phyloP scores from a whole-genome alignment of 1,139 yeast genomes.

The Ogataea hybrid region DNA sequence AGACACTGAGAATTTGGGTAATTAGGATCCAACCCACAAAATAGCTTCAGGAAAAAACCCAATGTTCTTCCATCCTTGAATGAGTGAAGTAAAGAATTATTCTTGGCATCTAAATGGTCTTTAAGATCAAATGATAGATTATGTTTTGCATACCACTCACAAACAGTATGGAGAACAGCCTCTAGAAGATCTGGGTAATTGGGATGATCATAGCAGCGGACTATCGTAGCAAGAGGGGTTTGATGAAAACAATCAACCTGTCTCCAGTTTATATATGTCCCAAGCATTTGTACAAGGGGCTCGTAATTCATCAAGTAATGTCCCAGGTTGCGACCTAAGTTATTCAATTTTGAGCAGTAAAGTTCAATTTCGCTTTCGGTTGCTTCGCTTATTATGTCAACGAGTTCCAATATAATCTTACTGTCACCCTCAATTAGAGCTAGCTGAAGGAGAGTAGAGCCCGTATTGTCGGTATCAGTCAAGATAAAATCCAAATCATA shows the following conservation, averaged over 20 bases:
- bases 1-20: conserved; percentile 55
- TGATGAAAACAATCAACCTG: conserved; percentile 64
- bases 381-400: too few species aligned
- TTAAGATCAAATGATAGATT: conserved; percentile 39
- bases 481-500: too few species aligned
- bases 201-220: conserved; percentile 79
- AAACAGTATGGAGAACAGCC: conserved; percentile 46
- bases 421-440: too few species aligned
- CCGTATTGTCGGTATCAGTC: too few species aligned
- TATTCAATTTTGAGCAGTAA: conserved; percentile 54
- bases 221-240: conserved; percentile 76
- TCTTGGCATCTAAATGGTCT: conserved; percentile 69
- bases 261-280: conserved; percentile 67
- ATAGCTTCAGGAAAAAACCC: conserved; percentile 33
- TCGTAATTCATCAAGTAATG: conserved; percentile 70
- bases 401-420: too few species aligned
- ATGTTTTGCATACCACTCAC: conserved; percentile 38
- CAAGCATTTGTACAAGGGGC: conserved; percentile 51
- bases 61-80: conserved; percentile 36
- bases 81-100: conserved; percentile 72
- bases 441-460: too few species aligned
- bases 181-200: conserved; percentile 52
- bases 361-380: conserved; percentile 33
- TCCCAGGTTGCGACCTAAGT: conserved; percentile 57
- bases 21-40: conserved; percentile 53